Conservation (phyloP, 2,329 filamentous ascomycete species). For the Ophiostoma piceae region DNA sequence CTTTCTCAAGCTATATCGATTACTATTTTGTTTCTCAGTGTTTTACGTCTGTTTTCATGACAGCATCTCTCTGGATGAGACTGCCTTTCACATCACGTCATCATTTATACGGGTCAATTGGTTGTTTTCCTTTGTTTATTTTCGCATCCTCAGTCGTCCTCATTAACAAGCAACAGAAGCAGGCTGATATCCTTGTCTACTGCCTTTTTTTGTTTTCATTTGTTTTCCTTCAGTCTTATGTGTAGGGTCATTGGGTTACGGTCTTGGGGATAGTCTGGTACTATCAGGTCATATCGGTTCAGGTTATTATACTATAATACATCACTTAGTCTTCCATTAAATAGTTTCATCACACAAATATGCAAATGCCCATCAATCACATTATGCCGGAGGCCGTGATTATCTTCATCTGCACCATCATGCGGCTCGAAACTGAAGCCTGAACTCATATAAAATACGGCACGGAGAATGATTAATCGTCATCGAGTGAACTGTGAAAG, state of each 20-base stretch:
- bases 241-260: background rate
- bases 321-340: background rate
- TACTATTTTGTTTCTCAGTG: too few species aligned
- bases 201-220: background rate
- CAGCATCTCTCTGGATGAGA: background rate
- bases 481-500: background rate
- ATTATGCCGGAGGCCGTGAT: background rate
- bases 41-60: too few species aligned
- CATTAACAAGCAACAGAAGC: background rate
- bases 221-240: background rate
- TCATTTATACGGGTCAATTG: background rate
- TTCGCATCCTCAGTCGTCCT: background rate
- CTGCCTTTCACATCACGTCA: background rate
- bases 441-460: background rate
- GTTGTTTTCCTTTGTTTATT: background rate
- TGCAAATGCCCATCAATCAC: background rate
- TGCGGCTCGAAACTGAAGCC: background rate
- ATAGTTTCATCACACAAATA: background rate
- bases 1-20: too few species aligned
- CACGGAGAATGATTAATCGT: background rate
- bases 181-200: background rate
- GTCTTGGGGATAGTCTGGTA: background rate
- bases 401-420: background rate
- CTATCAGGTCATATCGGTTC: background rate
- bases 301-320: background rate